These are phyloP conservation scores for Candida nonsorbophila DNA, from an alignment of 805 yeast species.

Conservation along the genomic window DNA sequence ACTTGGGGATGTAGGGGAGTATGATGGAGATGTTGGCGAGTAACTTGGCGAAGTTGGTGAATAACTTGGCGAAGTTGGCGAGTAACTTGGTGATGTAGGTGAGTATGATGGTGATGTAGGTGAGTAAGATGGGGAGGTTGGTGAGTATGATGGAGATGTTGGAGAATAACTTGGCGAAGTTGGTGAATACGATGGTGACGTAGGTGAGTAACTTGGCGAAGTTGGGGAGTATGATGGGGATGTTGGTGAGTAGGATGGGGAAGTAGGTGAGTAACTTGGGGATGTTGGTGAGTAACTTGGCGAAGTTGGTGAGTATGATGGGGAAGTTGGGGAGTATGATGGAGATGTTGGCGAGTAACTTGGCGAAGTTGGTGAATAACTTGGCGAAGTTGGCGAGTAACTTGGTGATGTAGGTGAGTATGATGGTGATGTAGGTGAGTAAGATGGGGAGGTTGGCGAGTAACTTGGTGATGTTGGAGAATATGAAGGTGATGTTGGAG, in stretches of 20 bases:
- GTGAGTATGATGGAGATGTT: constrained; percentile 76
- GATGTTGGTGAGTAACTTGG: constrained; percentile 78
- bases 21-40: constrained; percentile 79
- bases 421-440: constrained; percentile 70
- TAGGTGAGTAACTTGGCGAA: constrained; percentile 67
- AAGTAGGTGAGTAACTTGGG: constrained; percentile 72
- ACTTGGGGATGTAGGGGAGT: constrained; percentile 44
- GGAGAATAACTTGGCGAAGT: constrained; percentile 69
- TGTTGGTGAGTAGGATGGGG: constrained; percentile 58
- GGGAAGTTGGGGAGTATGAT: constrained; percentile 46
- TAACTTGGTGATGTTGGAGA: constrained; percentile 74
- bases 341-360: constrained; percentile 68
- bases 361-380: constrained; percentile 72
- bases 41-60: constrained; percentile 69
- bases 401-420: constrained; percentile 74
- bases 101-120: constrained; percentile 62
- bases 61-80: constrained; percentile 72
- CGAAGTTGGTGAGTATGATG: constrained; percentile 60
- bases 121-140: constrained; percentile 65
- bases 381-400: constrained; percentile 58
- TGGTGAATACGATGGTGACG: constrained; percentile 76
- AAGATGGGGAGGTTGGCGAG: constrained; percentile 55
- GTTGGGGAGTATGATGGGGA: constrained; percentile 63
- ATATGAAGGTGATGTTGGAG: constrained; percentile 64
- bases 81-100: constrained; percentile 71